Base-by-base conservation (phyloP, 2,329 filamentous ascomycete species). In the Alternaria hordeiaustralica region DNA sequence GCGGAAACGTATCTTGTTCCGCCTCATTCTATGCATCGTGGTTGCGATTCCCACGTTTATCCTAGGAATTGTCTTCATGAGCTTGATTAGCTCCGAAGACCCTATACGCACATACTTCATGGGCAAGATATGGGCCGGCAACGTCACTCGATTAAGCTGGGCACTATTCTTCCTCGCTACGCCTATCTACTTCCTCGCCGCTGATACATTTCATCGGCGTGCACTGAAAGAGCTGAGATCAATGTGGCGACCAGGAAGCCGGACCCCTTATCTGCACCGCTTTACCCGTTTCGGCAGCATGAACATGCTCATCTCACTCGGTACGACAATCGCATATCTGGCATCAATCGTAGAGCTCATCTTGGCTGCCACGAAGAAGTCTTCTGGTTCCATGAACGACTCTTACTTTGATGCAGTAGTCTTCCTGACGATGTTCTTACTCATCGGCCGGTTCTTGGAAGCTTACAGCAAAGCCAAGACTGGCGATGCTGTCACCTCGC, bases 261-360 rank as follows among this genome's bases (percentile, higher is more conserved):
- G 86, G 41, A 90, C 90, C 1, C 92, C 93, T 0, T 77, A 96
- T 5, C 71, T 92, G 15, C 87, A 90, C 70, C 86, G 94, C 13
- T 94, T 97, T 74, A 93, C 94, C 78, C 89, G 92, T n/a, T 97
- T 97, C 74, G 94, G 94, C 9, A 97, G 94, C 82, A 97, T 97
- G 94, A 97, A 97, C 76, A 91, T 96, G 83, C 86, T 97, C 63
- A 94, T 97, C 80, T 96, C 92, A 8, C 85, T 97, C 3, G 94
- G 94, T 6, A 97, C 94, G 0, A 91, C 89, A 3, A 93, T 97
- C 64, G 94, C 94, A 2, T 97, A 97, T 77, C 83, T 96, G 65
- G 90, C 93, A 0, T 97, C 93, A 0, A 82, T 97, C 23, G 90
- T 89, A 15, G 89, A 96, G 67, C 86, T 97, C 55, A 87, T 89